phyloP scores from a whole-genome alignment of 2,329 filamentous ascomycete species.

The Iodosphaeria phyllophila region DNA sequence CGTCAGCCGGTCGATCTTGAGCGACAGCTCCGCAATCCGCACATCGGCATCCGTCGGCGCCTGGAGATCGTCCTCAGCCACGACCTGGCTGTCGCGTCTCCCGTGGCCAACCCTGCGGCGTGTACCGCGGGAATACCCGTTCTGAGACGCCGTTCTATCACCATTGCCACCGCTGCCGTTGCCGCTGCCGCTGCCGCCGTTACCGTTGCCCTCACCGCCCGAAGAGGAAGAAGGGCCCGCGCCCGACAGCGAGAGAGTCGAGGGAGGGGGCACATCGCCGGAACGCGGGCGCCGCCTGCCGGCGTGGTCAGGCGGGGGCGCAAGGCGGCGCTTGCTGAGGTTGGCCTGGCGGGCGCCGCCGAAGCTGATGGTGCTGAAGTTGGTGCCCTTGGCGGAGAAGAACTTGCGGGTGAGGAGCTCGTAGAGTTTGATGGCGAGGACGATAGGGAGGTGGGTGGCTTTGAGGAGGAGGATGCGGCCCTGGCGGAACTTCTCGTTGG shows the following conservation, averaged over 20 bases:
- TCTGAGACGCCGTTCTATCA: too few species aligned
- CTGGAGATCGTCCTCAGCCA: conserved; percentile 18
- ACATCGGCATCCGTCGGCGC: conserved; percentile 25
- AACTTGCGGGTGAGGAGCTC: conserved; percentile 30
- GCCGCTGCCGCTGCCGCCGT: too few species aligned
- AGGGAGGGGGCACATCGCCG: too few species aligned
- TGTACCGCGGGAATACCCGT: too few species aligned
- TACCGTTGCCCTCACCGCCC: too few species aligned
- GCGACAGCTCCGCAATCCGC: conserved; percentile 32
- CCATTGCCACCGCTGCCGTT: too few species aligned
- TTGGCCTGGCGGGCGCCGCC: conserved; percentile 6
- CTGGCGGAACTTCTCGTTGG: conserved; percentile 41
- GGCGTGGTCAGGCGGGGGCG: conserved; percentile 7
- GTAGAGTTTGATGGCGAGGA: conserved; percentile 49
- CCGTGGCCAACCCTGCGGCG: too few species aligned
- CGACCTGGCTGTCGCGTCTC: too few species aligned
- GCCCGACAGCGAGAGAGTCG: conserved; percentile 1
- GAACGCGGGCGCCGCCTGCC: conserved; percentile 7
- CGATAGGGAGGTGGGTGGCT: conserved; percentile 46
- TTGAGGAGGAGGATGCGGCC: conserved; percentile 44
- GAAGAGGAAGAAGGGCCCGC: too few species aligned
- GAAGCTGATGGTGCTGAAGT: conserved; percentile 5
- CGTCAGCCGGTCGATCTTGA: conserved; percentile 40
- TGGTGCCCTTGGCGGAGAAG: conserved; percentile 16
- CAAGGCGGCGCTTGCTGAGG: conserved; percentile 8